These are phyloP conservation scores for Heterotrichella gracilis DNA, from an alignment of 352 stramenopile genomes.

Conservation along the genomic window DNA sequence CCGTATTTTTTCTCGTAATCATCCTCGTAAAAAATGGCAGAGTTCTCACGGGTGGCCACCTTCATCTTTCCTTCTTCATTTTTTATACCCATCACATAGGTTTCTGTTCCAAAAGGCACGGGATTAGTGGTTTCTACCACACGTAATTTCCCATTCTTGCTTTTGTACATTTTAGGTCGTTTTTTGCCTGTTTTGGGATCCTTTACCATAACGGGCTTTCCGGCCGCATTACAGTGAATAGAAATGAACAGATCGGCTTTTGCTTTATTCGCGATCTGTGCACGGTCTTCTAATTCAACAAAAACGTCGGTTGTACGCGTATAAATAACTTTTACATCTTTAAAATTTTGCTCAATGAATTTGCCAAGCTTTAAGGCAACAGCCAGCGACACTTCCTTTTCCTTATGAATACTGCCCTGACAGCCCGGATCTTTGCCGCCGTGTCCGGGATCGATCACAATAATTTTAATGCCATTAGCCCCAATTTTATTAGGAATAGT, in stretches of 20 bases:
- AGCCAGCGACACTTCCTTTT: not conserved
- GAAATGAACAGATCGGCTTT: not conserved
- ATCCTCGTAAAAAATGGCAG: not conserved
- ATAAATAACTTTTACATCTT: slow-evolving; percentile 8
- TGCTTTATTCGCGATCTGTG: not conserved
- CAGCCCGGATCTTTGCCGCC: not conserved
- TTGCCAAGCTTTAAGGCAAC: not conserved
- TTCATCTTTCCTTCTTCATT: slow-evolving; percentile 3
- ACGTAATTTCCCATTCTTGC: not conserved
- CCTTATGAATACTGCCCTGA: not conserved
- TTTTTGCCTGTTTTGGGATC: not conserved
- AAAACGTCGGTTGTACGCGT: not conserved
- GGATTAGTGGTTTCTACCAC: not conserved
- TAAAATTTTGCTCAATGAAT: not conserved
- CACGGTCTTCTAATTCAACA: not conserved
- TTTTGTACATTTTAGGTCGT: not conserved
- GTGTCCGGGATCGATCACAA: not conserved
- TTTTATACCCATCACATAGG: not conserved
- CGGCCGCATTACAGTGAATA: not conserved
- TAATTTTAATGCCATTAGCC: not conserved
- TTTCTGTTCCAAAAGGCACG: not conserved
- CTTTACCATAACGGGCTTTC: not conserved
- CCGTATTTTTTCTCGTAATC: slow-evolving; percentile 8
- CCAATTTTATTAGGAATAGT: not conserved
- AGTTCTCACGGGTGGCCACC: not conserved